These are phyloP conservation scores for Exutisphaerella laricina DNA, from an alignment of 2,329 filamentous ascomycete species.

Conservation along the genomic window DNA sequence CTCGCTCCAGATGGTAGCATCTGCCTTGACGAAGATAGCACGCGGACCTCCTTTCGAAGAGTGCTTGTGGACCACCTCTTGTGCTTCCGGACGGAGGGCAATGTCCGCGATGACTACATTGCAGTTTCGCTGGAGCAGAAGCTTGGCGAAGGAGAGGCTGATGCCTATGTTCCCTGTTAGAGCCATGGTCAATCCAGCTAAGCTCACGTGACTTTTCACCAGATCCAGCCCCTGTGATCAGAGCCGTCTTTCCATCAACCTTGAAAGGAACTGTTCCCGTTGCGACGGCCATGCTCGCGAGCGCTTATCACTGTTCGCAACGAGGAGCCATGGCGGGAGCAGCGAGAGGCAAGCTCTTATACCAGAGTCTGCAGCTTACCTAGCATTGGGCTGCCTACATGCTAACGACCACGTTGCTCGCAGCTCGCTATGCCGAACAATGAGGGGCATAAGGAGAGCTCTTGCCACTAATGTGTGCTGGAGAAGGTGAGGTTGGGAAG, in stretches of 20 bases:
- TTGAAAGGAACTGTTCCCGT: constrained; percentile 30
- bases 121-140: constrained; percentile 42
- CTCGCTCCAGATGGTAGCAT: constrained; percentile 47
- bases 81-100: constrained; percentile 43
- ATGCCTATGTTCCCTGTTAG: too few relatives aligned
- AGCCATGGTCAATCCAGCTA: too few relatives aligned
- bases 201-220: constrained; percentile 22
- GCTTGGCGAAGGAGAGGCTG: constrained; percentile 41
- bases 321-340: too few relatives aligned
- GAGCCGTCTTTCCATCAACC: constrained; percentile 43
- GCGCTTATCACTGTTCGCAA: too few relatives aligned
- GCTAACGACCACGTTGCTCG: background rate
- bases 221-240: constrained; percentile 45
- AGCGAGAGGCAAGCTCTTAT: too few relatives aligned
- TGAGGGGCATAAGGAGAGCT: background rate
- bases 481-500: too few relatives aligned
- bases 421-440: background rate
- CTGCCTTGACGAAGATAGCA: constrained; percentile 42
- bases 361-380: background rate
- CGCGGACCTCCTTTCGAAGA: constrained; percentile 26
- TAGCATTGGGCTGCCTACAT: background rate
- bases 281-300: constrained; percentile 19
- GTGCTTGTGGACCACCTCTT: constrained; percentile 38
- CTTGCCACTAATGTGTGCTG: background rate
- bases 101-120: constrained; percentile 48